These are phyloP conservation scores for Boletus mariae DNA, from an alignment of 1,284 basidiomycete species.

Conservation along the genomic window DNA sequence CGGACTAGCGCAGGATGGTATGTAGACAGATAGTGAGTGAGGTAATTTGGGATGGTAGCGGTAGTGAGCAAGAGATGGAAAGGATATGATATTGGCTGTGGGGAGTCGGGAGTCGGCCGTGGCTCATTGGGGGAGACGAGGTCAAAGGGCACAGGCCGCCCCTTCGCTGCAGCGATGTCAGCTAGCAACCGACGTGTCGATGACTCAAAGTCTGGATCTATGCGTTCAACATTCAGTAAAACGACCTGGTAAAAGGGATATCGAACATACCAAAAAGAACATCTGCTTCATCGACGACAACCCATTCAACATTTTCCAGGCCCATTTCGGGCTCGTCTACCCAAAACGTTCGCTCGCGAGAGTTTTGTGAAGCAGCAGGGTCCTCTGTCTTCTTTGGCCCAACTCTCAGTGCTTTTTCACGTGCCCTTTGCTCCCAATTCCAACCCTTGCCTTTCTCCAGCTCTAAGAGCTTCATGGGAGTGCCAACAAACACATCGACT, in stretches of 20 bases:
- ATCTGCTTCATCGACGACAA: constrained; percentile 86
- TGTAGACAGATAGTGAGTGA: constrained; percentile 60
- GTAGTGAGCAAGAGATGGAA: constrained; percentile 82
- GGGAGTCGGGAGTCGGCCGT: constrained; percentile 16
- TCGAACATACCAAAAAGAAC: constrained; percentile 70
- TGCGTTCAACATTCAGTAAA: neutral
- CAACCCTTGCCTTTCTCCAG: constrained; percentile 65
- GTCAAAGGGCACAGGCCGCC: constrained; percentile 39
- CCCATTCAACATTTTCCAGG: constrained; percentile 72
- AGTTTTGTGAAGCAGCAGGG: constrained; percentile 24
- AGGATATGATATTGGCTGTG: constrained; percentile 48
- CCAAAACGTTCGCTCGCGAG: constrained; percentile 27
- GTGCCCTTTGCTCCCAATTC: constrained; percentile 45
- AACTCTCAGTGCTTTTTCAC: constrained; percentile 23
- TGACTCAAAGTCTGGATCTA: constrained; percentile 73
- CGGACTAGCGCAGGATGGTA: constrained; percentile 60
- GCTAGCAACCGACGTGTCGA: constrained; percentile 65
- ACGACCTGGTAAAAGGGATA: neutral
- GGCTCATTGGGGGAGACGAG: constrained; percentile 18
- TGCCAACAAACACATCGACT: constrained; percentile 75
- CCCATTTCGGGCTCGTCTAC: constrained; percentile 52
- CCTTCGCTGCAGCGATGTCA: constrained; percentile 64
- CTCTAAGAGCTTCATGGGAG: constrained; percentile 73
- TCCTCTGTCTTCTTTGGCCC: constrained; percentile 19
- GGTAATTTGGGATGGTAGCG: constrained; percentile 80